phyloP scores from a whole-genome alignment of 441 rosid species.

The Raphanus hybrid region DNA sequence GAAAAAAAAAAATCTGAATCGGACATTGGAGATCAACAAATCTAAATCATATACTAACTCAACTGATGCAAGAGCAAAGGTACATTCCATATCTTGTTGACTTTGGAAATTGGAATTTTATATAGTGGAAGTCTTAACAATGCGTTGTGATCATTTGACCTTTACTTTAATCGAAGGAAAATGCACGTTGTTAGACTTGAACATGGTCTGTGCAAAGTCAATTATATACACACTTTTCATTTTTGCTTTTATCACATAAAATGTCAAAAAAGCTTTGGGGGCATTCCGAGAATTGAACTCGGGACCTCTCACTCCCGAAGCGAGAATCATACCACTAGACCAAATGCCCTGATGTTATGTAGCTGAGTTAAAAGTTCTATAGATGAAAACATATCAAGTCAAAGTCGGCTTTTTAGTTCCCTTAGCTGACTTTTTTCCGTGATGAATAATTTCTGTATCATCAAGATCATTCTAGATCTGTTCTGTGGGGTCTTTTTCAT shows the following conservation, averaged over 20 bases:
- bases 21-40: constrained; percentile 9
- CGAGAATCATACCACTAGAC: constrained; percentile 98
- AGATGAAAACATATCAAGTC: background rate
- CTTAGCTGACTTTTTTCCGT: background rate
- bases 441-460: background rate
- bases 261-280: background rate
- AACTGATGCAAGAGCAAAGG: constrained; percentile 3
- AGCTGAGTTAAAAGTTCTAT: background rate
- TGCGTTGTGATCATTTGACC: background rate
- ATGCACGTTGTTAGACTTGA: background rate
- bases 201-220: background rate
- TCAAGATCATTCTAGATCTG: background rate
- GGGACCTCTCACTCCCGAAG: constrained; percentile 93
- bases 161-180: background rate
- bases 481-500: background rate
- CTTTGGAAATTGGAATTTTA: background rate
- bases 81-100: constrained; percentile 1
- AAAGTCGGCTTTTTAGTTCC: background rate
- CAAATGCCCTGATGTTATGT: constrained; percentile 36
- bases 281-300: constrained; percentile 52
- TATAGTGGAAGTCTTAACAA: constrained; percentile 7
- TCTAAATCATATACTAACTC: background rate
- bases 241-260: background rate
- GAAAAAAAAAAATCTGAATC: background rate
- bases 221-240: background rate